Base-by-base conservation (phyloP, 345 rosid species). In the Pistacia vera region DNA sequence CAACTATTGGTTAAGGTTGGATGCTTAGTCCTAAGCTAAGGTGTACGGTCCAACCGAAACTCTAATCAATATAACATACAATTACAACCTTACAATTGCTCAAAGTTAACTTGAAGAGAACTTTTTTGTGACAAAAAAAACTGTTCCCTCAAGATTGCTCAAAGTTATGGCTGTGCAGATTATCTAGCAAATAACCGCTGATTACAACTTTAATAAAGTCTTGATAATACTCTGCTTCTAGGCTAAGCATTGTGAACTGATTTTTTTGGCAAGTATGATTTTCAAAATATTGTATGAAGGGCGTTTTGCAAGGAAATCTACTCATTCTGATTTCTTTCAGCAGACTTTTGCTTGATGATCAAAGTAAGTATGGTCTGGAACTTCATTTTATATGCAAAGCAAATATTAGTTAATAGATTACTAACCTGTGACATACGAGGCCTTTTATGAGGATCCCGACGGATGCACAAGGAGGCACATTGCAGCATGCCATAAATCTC, bases 401-500 rank as follows among this genome's bases (percentile, higher is more conserved):
- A 44, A 46, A 20, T 58, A 68, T 2, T 10, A 59, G 12, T 65
- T 65, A 41, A 7, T 3, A 41, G 10, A 58, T 68, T 72, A 52
- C 75, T 55, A 80, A 96, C 99, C 97, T 93, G 97, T 81, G 99
- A 93, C 95, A 96, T 93, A 16, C 99, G 88, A 80, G 98, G 99
- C 86, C 99, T 88, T 8, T 82, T 84, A 48, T 81, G 81, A 72
- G 99, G 98, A 80, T 93, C 95, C 49, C 98, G 90, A 11, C 97
- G 82, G 79, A 92, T 90, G 85, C 99, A 96, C 56, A 96, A 81
- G 16, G 91, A 92, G 79, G 99, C 98, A 79, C 97, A 92, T 48
- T 88, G 84, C 59, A 95, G 88, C 99, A 96, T 96, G 74, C 89
- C 81, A 66, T 77, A 84, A 63, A 92, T 89, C 83, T 96, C 97